These are phyloP conservation scores for Teunomyces gatunensis DNA, from an alignment of 805 yeast genomes.

Conservation along the genomic window DNA sequence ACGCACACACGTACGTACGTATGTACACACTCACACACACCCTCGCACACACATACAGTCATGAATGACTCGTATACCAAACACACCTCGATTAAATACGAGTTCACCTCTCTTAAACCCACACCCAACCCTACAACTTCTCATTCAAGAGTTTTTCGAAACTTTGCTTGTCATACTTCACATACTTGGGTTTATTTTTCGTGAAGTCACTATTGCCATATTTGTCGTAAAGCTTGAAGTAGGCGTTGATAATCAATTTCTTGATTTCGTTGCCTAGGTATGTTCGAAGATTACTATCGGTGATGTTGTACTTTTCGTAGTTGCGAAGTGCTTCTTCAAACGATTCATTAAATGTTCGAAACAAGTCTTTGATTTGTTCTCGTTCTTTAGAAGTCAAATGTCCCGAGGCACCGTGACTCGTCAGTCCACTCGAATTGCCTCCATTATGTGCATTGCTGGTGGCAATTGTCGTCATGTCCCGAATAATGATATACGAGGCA, in stretches of 20 bases:
- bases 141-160: slow-evolving; percentile 32
- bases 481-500: slow-evolving; percentile 67
- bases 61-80: too few relatives aligned
- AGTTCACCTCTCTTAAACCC: neutral
- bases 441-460: slow-evolving; percentile 45
- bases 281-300: slow-evolving; percentile 63
- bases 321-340: slow-evolving; percentile 74
- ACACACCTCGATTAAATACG: neutral
- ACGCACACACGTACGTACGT: too few relatives aligned
- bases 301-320: slow-evolving; percentile 62
- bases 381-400: slow-evolving; percentile 61
- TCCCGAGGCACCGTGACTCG: slow-evolving; percentile 8
- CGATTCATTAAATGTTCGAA: slow-evolving; percentile 74
- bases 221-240: slow-evolving; percentile 80
- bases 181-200: slow-evolving; percentile 67
- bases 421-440: slow-evolving; percentile 10
- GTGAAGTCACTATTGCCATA: slow-evolving; percentile 67
- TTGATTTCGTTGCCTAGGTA: slow-evolving; percentile 70
- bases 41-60: too few relatives aligned
- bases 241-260: slow-evolving; percentile 73
- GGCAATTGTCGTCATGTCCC: slow-evolving; percentile 71
- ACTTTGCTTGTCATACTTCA: slow-evolving; percentile 57
- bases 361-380: slow-evolving; percentile 81
- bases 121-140: slow-evolving; percentile 5
- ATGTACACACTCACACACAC: too few relatives aligned